Conservation (phyloP, 352 stramenopile species). For the Globisporangium polare region DNA sequence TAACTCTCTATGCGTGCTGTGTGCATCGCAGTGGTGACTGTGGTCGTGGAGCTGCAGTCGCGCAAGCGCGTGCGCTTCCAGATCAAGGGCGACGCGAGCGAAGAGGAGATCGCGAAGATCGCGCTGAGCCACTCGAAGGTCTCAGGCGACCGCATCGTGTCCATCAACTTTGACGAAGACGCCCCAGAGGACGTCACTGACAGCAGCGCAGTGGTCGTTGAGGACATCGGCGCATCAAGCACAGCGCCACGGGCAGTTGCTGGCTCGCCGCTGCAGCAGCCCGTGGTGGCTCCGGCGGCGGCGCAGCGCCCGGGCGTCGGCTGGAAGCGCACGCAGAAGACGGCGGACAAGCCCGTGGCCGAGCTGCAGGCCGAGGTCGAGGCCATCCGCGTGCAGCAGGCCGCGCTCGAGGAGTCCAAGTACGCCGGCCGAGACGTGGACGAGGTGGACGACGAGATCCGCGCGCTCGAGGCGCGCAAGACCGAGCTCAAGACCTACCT, state of each 20-base stretch:
- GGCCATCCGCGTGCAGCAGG: slow-evolving; percentile 52
- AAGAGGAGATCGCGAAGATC: slow-evolving; percentile 60
- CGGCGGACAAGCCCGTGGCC: slow-evolving; percentile 18
- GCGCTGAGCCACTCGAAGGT: slow-evolving; percentile 40
- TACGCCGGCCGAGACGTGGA: slow-evolving; percentile 77
- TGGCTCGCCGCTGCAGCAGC: background rate
- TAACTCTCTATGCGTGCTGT: background rate
- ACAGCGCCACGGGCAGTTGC: slow-evolving; percentile 21
- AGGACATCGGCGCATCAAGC: slow-evolving; percentile 12
- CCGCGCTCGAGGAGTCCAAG: slow-evolving; percentile 65
- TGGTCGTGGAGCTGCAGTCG: slow-evolving; percentile 59
- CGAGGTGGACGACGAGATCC: slow-evolving; percentile 74
- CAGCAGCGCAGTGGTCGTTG: slow-evolving; percentile 14
- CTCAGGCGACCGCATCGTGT: slow-evolving; percentile 45
- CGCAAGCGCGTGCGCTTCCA: slow-evolving; percentile 51
- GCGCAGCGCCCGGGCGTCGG: slow-evolving; percentile 44
- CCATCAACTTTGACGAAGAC: slow-evolving; percentile 66
- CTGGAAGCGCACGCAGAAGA: slow-evolving; percentile 37
- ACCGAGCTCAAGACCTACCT: slow-evolving; percentile 59
- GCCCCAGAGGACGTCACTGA: slow-evolving; percentile 11
- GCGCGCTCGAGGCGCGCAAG: slow-evolving; percentile 60
- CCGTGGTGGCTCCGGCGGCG: slow-evolving; percentile 25
- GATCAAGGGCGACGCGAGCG: slow-evolving; percentile 46
- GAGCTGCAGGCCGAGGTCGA: slow-evolving; percentile 54
- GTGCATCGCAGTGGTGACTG: slow-evolving; percentile 38